Conservation (phyloP, 768 basidiomycete genomes). For the Floccularia luteovirens region DNA sequence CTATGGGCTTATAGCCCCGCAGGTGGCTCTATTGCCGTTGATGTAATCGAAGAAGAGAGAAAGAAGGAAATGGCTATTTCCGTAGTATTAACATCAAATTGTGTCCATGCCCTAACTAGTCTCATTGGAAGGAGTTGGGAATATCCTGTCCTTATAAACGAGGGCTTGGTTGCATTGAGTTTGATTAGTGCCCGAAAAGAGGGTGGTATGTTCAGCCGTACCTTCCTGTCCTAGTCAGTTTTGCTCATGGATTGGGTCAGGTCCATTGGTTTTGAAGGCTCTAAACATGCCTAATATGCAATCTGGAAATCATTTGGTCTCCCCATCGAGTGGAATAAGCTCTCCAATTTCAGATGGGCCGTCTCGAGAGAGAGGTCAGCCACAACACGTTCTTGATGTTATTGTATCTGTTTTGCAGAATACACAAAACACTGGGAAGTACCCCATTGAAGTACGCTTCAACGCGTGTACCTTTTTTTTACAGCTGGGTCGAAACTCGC, state of each 20-base stretch:
- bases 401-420: slow-evolving; percentile 57
- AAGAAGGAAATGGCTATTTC: slow-evolving; percentile 48
- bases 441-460: slow-evolving; percentile 68
- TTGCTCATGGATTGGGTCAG: slow-evolving; percentile 24
- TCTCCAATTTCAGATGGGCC: slow-evolving; percentile 38
- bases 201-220: slow-evolving; percentile 45
- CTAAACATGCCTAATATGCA: slow-evolving; percentile 34
- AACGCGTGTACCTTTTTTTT: slow-evolving; percentile 71
- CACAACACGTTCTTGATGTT: slow-evolving; percentile 60
- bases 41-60: slow-evolving; percentile 26
- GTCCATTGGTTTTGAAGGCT: slow-evolving; percentile 52
- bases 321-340: slow-evolving; percentile 29
- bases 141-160: slow-evolving; percentile 83
- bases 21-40: slow-evolving; percentile 6
- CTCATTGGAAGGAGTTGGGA: slow-evolving; percentile 72
- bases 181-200: slow-evolving; percentile 58
- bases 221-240: neutral
- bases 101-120: slow-evolving; percentile 54
- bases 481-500: slow-evolving; percentile 48
- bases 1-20: slow-evolving; percentile 53
- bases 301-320: neutral
- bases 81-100: slow-evolving; percentile 41
- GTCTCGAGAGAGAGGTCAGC: no score
- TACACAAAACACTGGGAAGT: slow-evolving; percentile 43
- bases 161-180: slow-evolving; percentile 79